Percentiles rank a stretch among this genome's conserved stretches.
These are phyloP conservation scores for Boletus sensibilis DNA, from an alignment of 768 basidiomycete species.

Conservation along the genomic window DNA sequence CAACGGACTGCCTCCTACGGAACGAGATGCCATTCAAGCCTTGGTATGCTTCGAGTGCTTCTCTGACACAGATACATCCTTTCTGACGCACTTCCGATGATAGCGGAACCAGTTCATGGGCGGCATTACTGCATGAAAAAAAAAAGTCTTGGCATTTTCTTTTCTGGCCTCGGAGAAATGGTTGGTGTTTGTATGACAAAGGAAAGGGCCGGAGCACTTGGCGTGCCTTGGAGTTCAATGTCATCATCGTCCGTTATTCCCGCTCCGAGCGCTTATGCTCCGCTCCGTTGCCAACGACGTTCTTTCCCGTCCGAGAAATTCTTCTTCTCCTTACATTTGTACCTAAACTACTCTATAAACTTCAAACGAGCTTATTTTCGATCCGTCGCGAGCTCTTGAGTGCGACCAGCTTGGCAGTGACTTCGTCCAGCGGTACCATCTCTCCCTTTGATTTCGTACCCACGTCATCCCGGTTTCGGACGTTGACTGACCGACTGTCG, in stretches of 20 bases:
- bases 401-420: conserved; percentile 64
- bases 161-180: background rate
- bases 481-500: conserved; percentile 84
- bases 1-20: conserved; percentile 71
- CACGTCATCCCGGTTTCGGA: conserved; percentile 92
- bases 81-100: background rate
- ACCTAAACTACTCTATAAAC: conserved; percentile 13
- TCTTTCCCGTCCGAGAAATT: background rate
- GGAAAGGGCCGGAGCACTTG: too few relatives aligned
- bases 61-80: background rate
- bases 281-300: background rate
- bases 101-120: conserved; percentile 38
- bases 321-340: background rate
- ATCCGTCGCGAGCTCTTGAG: conserved; percentile 62
- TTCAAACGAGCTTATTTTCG: conserved; percentile 49
- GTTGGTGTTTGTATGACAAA: too few relatives aligned
- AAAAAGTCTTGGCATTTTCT: background rate
- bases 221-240: too few relatives aligned
- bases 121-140: conserved; percentile 27
- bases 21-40: conserved; percentile 77
- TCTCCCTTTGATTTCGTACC: conserved; percentile 81
- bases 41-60: conserved; percentile 48
- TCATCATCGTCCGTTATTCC: background rate
- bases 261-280: background rate
- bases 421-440: conserved; percentile 68